Base-by-base conservation (phyloP, 305 asterid genomes). In the Fraxinus paxiana region DNA sequence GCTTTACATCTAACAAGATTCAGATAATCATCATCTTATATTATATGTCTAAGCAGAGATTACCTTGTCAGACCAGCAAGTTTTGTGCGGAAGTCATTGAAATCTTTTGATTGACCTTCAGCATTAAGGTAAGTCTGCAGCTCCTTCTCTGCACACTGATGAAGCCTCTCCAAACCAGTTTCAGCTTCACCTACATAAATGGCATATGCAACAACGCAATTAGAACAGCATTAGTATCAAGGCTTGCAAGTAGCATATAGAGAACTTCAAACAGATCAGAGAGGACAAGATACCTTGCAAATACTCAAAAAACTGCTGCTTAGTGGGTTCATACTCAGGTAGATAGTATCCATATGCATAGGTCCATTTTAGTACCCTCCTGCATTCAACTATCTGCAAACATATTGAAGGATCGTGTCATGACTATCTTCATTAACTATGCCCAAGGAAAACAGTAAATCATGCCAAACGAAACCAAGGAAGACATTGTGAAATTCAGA, bases 331-430 rank as follows among this genome's bases (percentile, higher is more conserved):
- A 24, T 82, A 71, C 80, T 91, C 98, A 8, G 92, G 91, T 54
- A 92, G 85, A 89, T 94, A 94, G 85, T 78, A 94, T n/a, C 98
- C 98, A 81, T 93, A 94, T 7, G 98, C 90, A 65, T 94, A 94
- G 37, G 98, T 94, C 98, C 98, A 94, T 59, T 94, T 94, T 48
- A 94, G 89, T 77, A 94, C 98, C 87, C 98, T 91, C 90, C 98
- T 86, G 87, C 98, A 95, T 87, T 95, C 98, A 79, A 92, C 97
- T 28, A 95, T 93, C 98, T 95, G 97, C 87, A 88, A 63, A 81
- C 61, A 78, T 48, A n/a, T 33, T 30, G 77, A 76, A 37, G 78
- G 72, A 69, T 34, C 79, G 80, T 65, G 56, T 59, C 70, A 79
- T 51, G 71, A 75, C 48, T 48, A 79, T 83, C 70, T 15, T 10